phyloP scores from a whole-genome alignment of 1,284 basidiomycete species.

The Sporisorium iseilematis-ciliati region DNA sequence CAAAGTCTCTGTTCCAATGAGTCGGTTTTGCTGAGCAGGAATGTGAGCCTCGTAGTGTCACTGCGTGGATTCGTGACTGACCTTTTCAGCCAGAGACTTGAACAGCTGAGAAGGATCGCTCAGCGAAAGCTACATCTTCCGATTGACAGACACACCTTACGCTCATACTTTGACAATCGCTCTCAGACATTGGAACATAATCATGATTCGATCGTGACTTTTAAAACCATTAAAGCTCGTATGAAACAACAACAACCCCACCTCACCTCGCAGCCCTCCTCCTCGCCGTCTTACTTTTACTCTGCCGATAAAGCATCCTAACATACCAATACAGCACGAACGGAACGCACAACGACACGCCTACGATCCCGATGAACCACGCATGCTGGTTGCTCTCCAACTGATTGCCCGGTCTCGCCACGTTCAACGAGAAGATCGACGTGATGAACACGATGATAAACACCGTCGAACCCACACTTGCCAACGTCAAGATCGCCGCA shows the following conservation, averaged over 20 bases:
- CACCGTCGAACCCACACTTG: slow-evolving; percentile 78
- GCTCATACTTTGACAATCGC: too few relatives aligned
- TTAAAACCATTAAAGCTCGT: too few relatives aligned
- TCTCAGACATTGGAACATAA: too few relatives aligned
- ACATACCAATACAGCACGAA: slow-evolving; percentile 15
- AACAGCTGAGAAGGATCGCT: too few relatives aligned
- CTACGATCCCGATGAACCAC: slow-evolving; percentile 34
- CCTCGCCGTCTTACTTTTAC: slow-evolving; percentile 22
- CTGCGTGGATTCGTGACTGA: too few relatives aligned
- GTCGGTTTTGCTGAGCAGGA: too few relatives aligned
- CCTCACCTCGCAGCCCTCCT: slow-evolving; percentile 27
- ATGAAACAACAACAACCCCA: not conserved
- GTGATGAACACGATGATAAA: slow-evolving; percentile 70
- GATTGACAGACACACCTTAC: too few relatives aligned
- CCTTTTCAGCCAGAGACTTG: too few relatives aligned
- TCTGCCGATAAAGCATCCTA: slow-evolving; percentile 14
- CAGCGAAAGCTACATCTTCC: too few relatives aligned
- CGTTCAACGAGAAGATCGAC: slow-evolving; percentile 72
- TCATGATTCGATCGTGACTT: too few relatives aligned
- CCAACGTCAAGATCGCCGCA: slow-evolving; percentile 71
- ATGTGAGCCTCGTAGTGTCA: too few relatives aligned
- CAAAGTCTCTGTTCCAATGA: too few relatives aligned
- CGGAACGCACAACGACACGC: slow-evolving; percentile 2
- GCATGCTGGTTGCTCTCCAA: slow-evolving; percentile 29
- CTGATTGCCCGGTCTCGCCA: slow-evolving; percentile 72